Evolutionary conservation across 441 rosid genomes (phyloP).

Genomic region (Croton setiger): DNA sequence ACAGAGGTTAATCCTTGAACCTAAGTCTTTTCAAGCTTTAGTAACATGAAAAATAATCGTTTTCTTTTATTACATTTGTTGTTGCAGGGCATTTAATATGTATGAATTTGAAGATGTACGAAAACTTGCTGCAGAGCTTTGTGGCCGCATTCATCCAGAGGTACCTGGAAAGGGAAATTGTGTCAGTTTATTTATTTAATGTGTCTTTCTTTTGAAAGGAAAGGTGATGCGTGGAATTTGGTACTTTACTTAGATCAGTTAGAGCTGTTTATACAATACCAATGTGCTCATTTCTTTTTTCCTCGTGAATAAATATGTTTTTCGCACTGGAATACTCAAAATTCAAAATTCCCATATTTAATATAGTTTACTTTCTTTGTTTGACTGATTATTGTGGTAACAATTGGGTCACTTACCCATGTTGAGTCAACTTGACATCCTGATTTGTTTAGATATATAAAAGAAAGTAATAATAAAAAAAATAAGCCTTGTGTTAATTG

Average conservation of each 20-base stretch:
- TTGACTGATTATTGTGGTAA: not conserved
- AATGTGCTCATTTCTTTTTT: not conserved
- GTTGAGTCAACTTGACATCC: too few species aligned
- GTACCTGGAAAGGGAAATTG: conserved; percentile 29
- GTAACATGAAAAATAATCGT: conserved; percentile 19
- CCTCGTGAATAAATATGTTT: not conserved
- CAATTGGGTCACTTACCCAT: too few species aligned
- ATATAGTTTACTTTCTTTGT: not conserved
- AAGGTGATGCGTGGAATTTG: conserved; percentile 1
- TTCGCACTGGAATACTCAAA: not conserved
- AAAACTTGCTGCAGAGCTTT: conserved; percentile 91
- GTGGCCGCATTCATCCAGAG: conserved; percentile 88
- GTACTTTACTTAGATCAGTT: not conserved
- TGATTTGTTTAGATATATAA: too few species aligned
- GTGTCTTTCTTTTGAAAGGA: conserved; percentile 16
- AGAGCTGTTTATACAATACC: not conserved
- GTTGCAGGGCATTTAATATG: conserved; percentile 66
- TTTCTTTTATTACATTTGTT: conserved; percentile 20
- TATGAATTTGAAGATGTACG: conserved; percentile 81
- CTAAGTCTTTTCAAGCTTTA: conserved; percentile 23
- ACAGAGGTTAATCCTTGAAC: conserved; percentile 50
- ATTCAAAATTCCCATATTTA: not conserved
- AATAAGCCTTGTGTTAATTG: too few species aligned
- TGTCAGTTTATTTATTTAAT: conserved; percentile 15
- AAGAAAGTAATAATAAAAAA: too few species aligned